Conservation (phyloP, 257 asterid genomes). For the Jaltomata sinuosa region DNA sequence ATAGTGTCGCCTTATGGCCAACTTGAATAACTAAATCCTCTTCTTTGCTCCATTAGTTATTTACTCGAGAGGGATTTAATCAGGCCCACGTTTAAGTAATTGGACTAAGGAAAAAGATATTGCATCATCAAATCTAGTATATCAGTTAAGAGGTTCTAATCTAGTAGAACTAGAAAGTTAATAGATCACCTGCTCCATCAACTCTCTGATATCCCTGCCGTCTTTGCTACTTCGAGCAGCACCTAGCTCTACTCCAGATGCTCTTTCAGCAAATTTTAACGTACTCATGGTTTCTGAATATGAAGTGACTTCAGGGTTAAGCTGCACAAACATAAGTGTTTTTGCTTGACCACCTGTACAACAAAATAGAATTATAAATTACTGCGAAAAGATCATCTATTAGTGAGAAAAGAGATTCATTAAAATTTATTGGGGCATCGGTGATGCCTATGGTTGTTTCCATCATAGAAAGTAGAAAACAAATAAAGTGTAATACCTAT, state of each 20-base stretch:
- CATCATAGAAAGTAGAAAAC: neutral
- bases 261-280: constrained; percentile 96
- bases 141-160: neutral
- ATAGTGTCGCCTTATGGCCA: neutral
- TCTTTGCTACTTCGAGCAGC: constrained; percentile 95
- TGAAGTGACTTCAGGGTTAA: constrained; percentile 71
- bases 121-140: neutral
- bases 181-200: constrained; percentile 78
- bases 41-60: neutral
- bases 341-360: constrained; percentile 82
- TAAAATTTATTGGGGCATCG: neutral
- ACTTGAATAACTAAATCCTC: neutral
- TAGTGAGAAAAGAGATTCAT: neutral
- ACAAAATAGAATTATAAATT: neutral
- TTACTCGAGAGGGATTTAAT: neutral
- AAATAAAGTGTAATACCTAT: neutral
- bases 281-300: constrained; percentile 60
- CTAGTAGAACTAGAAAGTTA: neutral
- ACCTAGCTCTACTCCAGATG: constrained; percentile 93
- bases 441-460: neutral
- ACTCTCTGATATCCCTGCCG: constrained; percentile 67
- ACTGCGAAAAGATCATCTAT: neutral
- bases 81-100: neutral
- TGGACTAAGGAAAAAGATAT: neutral
- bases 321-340: constrained; percentile 97